Evolutionary conservation across 495 filamentous ascomycete species (phyloP).

Genomic region (Emericellopsis terricola): DNA sequence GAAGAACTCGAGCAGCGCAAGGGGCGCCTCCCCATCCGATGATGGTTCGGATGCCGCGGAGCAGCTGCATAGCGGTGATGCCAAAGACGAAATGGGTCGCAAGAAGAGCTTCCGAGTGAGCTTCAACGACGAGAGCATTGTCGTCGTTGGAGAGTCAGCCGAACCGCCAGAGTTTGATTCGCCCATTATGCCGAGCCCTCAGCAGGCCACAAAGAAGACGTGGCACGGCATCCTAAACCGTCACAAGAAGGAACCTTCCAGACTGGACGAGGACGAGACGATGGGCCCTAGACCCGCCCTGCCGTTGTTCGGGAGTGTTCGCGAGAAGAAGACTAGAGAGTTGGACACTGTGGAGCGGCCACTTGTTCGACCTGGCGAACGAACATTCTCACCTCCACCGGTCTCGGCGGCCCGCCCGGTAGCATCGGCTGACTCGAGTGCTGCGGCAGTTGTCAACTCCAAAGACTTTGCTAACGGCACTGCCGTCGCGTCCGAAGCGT

Average conservation of each 20-base stretch:
- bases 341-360: conserved; percentile 24
- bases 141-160: conserved; percentile 41
- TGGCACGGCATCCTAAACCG: conserved; percentile 39
- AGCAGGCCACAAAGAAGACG: conserved; percentile 25
- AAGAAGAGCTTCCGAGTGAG: conserved; percentile 67
- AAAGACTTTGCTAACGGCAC: conserved; percentile 47
- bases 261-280: conserved; percentile 42
- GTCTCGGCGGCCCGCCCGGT: conserved; percentile 5
- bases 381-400: conserved; percentile 9
- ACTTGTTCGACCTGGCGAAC: conserved; percentile 29
- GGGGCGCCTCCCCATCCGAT: conserved; percentile 22
- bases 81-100: conserved; percentile 35
- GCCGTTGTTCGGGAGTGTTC: conserved; percentile 72
- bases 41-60: conserved; percentile 20
- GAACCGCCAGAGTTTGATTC: conserved; percentile 32
- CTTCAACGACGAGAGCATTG: conserved; percentile 51
- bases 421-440: too few relatives aligned
- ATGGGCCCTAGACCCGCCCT: conserved; percentile 62
- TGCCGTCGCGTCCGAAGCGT: conserved; percentile 35
- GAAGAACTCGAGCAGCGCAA: conserved; percentile 40
- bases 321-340: conserved; percentile 28
- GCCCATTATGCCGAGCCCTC: conserved; percentile 27
- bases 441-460: conserved; percentile 22
- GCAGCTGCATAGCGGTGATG: conserved; percentile 4
- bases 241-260: conserved; percentile 22